Evolutionary conservation across 805 yeast genomes (phyloP), one percentile per base, ranked within the genome.

Genomic region (Yamadazyma sp.): DNA sequence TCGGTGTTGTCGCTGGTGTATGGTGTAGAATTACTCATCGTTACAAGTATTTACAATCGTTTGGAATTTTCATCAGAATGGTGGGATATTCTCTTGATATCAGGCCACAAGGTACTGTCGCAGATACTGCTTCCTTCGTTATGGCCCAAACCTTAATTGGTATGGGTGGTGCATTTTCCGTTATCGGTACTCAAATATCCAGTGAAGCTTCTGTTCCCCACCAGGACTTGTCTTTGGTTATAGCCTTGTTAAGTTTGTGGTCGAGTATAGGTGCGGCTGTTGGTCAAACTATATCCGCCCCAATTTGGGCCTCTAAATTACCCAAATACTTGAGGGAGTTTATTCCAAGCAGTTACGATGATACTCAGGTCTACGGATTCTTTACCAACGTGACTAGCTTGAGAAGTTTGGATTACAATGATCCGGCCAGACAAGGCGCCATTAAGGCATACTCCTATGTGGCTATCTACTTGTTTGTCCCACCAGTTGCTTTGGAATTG

Each of bases 161-260:
- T 45, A 51, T 67, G 19, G 73, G 67, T 31, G 73, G 69, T 47
- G 66, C 70, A 26, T 59, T 59, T 37, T 50, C 61, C 14, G 64
- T 55, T 34, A 50, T 66, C 42, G 67, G 66, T 33, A 54, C 69
- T 6, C 57, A 54, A 37, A 57, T 63, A 10, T 61, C 71, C 5
- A 55, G 62, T 2, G 67, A 64, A 44, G 71, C 69, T 6, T 61
- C 71, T 15, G 72, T 69, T 31, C 69, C 69, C 33, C 65, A 61
- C 44, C 68, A 66, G 38, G 71, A 65, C 50, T 54, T 66, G 37
- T 64, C 73, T 15, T 47, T 61, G 42, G 62, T 62, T 41, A 60
- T 70, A 27, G 57, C 71, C 1, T 37, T 68, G 13, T 42, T 67
- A 29, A 51, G 55, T 13, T 47, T 68, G 26, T 61, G 58, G 54